These are phyloP conservation scores for Pleurotus sapidus DNA, from an alignment of 768 basidiomycete species.

Conservation along the genomic window DNA sequence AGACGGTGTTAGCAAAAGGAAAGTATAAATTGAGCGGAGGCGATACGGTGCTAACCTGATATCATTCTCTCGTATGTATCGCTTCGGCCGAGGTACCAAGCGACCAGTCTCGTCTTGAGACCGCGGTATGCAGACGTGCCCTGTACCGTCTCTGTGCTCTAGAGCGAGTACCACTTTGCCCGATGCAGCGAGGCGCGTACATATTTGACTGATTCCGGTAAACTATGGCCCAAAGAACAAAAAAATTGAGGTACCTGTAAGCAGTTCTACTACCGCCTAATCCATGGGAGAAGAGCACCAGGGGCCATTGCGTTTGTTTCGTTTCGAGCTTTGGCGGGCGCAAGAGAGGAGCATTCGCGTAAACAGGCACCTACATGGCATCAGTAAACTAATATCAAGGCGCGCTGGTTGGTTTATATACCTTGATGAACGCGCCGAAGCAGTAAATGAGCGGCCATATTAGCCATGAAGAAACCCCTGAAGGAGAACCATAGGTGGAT, in stretches of 20 bases:
- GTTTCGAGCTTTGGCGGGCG: conserved; percentile 21
- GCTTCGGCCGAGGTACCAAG: conserved; percentile 20
- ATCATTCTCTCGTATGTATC: conserved; percentile 57
- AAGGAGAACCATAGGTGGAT: background rate
- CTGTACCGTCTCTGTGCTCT: conserved; percentile 84
- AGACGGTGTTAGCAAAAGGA: background rate
- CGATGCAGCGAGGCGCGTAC: conserved; percentile 67
- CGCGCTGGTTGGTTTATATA: conserved; percentile 11
- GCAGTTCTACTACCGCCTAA: conserved; percentile 70
- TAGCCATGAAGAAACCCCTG: conserved; percentile 38
- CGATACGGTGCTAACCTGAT: conserved; percentile 40
- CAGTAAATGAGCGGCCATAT: conserved; percentile 50
- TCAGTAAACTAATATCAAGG: background rate
- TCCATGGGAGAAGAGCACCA: conserved; percentile 85
- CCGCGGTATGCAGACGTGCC: conserved; percentile 44
- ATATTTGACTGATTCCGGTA: conserved; percentile 53
- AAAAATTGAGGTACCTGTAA: conserved; percentile 46
- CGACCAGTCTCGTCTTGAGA: conserved; percentile 27
- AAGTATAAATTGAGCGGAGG: background rate
- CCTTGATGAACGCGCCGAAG: conserved; percentile 48
- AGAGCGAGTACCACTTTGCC: conserved; percentile 81
- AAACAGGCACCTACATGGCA: conserved; percentile 49
- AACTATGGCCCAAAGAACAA: background rate
- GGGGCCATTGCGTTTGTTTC: conserved; percentile 55
- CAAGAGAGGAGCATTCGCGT: conserved; percentile 52